Conservation (phyloP, 1,284 basidiomycete species). For the Ceratobasidium sp. region DNA sequence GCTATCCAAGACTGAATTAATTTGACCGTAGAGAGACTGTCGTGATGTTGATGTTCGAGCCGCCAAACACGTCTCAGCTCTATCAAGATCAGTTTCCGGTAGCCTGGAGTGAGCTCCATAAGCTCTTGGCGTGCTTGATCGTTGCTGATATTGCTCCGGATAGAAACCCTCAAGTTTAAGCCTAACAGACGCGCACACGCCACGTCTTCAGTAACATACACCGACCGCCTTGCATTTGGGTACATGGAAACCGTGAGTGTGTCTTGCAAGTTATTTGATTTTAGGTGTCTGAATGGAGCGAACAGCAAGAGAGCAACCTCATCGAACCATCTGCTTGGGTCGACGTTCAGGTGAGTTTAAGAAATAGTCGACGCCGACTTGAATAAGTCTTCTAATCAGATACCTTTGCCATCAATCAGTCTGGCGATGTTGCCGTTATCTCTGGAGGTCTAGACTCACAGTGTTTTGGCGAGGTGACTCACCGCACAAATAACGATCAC, state of each 20-base stretch:
- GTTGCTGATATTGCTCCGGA: neutral
- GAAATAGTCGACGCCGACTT: too few relatives aligned
- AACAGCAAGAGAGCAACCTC: constrained; percentile 14
- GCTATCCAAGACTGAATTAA: neutral
- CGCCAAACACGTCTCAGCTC: constrained; percentile 6
- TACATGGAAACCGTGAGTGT: constrained; percentile 24
- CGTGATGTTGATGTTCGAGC: constrained; percentile 37
- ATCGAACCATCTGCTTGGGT: constrained; percentile 30
- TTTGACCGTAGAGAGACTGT: constrained; percentile 16
- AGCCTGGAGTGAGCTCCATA: constrained; percentile 26
- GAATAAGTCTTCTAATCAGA: too few relatives aligned
- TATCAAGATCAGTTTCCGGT: constrained; percentile 34
- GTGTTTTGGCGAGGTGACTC: constrained; percentile 14
- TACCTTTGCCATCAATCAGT: too few relatives aligned
- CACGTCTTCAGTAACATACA: constrained; percentile 9
- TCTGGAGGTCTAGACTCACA: constrained; percentile 7
- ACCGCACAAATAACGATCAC: neutral
- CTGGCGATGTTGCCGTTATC: constrained; percentile 17
- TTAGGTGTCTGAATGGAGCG: neutral
- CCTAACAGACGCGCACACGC: neutral
- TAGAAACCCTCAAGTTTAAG: constrained; percentile 21
- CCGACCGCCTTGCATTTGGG: constrained; percentile 12
- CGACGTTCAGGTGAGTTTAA: constrained; percentile 5
- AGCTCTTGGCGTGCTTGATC: neutral
- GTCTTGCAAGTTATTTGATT: neutral